phyloP scores from a whole-genome alignment of 1,284 basidiomycete genomes.

The Sporisorium graminicola region DNA sequence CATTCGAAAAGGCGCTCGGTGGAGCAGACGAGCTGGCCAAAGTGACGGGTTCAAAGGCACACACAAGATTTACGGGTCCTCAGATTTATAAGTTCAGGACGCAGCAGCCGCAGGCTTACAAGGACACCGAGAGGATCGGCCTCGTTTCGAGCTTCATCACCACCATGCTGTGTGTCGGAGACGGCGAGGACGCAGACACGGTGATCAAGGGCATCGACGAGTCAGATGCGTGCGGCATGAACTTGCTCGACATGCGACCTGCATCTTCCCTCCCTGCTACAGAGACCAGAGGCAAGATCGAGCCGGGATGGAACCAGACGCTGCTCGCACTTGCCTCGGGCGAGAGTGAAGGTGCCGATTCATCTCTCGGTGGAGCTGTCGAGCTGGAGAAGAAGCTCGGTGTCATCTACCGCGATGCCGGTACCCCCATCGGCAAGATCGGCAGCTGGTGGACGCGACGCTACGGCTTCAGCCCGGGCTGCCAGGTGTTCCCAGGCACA shows the following conservation, averaged over 20 bases:
- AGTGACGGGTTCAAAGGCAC: conserved; percentile 84
- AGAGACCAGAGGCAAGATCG: conserved; percentile 42
- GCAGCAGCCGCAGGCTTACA: conserved; percentile 76
- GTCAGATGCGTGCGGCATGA: conserved; percentile 91
- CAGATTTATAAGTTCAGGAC: conserved; percentile 81
- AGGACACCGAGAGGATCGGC: conserved; percentile 78
- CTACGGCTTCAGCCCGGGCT: conserved; percentile 83
- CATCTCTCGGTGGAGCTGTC: conserved; percentile 70
- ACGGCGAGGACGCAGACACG: conserved; percentile 59
- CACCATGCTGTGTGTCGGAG: conserved; percentile 77
- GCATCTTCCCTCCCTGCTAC: conserved; percentile 79
- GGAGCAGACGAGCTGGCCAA: conserved; percentile 80
- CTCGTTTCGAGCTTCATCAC: conserved; percentile 86
- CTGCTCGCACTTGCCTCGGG: conserved; percentile 71
- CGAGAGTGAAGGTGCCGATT: conserved; percentile 36
- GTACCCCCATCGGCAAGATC: conserved; percentile 78
- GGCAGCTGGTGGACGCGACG: conserved; percentile 79
- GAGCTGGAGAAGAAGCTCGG: conserved; percentile 81
- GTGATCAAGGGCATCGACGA: conserved; percentile 75
- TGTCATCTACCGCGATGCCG: conserved; percentile 79
- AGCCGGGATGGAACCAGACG: conserved; percentile 55
- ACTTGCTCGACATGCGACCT: conserved; percentile 75
- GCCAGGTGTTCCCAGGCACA: conserved; percentile 85
- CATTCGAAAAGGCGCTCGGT: conserved; percentile 75
- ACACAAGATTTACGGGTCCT: conserved; percentile 87